Evolutionary conservation across 352 stramenopile species (phyloP).

Genomic region (Phytophthora pinifolia): DNA sequence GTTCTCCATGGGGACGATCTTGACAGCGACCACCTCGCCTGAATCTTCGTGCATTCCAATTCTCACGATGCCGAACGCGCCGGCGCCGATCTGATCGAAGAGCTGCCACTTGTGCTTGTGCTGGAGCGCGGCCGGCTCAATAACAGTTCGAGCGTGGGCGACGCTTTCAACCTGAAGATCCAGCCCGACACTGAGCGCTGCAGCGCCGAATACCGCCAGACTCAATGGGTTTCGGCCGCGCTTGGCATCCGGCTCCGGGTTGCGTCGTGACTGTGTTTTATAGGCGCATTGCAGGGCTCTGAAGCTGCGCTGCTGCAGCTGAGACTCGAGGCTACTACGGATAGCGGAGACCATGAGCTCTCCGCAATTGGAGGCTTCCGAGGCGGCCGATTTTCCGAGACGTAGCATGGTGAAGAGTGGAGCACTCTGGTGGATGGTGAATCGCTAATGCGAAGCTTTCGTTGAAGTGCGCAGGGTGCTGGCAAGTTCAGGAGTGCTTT

Average conservation of each 20-base stretch:
- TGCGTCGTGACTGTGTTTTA: constrained; percentile 35
- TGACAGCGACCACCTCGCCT: constrained; percentile 71
- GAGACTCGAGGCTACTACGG: constrained; percentile 17
- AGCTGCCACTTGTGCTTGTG: constrained; percentile 50
- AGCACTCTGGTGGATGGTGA: not conserved
- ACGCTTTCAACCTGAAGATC: constrained; percentile 36
- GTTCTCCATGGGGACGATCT: constrained; percentile 53
- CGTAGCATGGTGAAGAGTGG: constrained; percentile 25
- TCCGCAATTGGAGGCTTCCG: constrained; percentile 18
- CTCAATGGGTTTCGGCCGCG: constrained; percentile 29
- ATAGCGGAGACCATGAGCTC: constrained; percentile 15
- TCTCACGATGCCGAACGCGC: constrained; percentile 70
- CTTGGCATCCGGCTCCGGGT: constrained; percentile 12
- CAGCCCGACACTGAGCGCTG: constrained; percentile 46
- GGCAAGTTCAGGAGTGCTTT: not conserved
- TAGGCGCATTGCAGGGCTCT: constrained; percentile 29
- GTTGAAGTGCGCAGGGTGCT: not conserved
- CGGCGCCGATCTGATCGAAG: constrained; percentile 70
- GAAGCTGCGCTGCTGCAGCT: constrained; percentile 20
- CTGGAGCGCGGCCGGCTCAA: constrained; percentile 24
- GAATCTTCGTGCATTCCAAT: constrained; percentile 69
- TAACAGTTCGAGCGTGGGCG: constrained; percentile 39
- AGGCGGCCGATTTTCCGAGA: constrained; percentile 27
- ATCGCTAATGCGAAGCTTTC: not conserved
- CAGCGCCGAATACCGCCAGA: constrained; percentile 49